phyloP scores from a whole-genome alignment of 2,329 filamentous ascomycete species.

The Mycosphaerelloides madeirae region DNA sequence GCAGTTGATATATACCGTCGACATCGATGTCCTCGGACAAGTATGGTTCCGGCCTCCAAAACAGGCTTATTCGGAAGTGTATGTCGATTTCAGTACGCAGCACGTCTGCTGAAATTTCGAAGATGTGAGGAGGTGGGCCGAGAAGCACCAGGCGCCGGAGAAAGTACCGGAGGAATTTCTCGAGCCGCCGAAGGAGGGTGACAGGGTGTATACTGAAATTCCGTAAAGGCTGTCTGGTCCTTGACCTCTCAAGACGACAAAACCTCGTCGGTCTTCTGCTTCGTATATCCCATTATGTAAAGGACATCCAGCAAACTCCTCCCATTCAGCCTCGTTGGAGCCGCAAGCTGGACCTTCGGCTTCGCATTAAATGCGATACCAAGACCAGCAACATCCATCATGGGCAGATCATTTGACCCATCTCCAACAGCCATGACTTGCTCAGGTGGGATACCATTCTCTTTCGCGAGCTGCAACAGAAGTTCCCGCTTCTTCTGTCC shows the following conservation, averaged over 20 bases:
- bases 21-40: conserved; percentile 57
- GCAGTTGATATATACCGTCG: conserved; percentile 59
- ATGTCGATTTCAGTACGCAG: conserved; percentile 59
- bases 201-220: conserved; percentile 10
- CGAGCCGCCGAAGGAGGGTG: conserved; percentile 13
- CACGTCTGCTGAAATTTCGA: conserved; percentile 58
- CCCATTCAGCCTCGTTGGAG: conserved; percentile 66
- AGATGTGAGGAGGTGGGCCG: conserved; percentile 50
- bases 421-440: conserved; percentile 74
- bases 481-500: conserved; percentile 69
- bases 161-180: conserved; percentile 20
- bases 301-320: conserved; percentile 66
- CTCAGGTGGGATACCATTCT: conserved; percentile 60
- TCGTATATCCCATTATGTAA: conserved; percentile 59
- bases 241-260: background rate
- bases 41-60: conserved; percentile 50
- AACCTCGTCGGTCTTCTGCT: conserved; percentile 22
- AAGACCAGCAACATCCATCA: conserved; percentile 70
- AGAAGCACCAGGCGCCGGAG: conserved; percentile 48
- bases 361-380: conserved; percentile 84
- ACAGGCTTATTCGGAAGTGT: conserved; percentile 39
- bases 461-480: conserved; percentile 63
- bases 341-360: conserved; percentile 73
- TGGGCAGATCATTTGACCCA: conserved; percentile 75
- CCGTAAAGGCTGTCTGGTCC: conserved; percentile 2